phyloP scores from a whole-genome alignment of 2,329 filamentous ascomycete genomes.

The Diaporthe sp. region DNA sequence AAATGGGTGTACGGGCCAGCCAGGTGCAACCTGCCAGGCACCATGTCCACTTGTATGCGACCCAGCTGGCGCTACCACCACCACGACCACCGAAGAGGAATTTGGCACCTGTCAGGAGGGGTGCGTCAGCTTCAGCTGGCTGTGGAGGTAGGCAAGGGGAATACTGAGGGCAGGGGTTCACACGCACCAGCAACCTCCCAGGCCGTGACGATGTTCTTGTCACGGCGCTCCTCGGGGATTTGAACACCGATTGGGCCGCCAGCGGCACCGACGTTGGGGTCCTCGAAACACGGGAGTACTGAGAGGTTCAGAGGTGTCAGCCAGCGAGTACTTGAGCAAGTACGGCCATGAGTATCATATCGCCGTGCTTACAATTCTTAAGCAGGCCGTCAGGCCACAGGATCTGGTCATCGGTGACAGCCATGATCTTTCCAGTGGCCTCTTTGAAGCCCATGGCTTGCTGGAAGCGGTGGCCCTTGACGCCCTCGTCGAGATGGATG shows the following conservation, averaged over 20 bases:
- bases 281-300: slow-evolving; percentile 33
- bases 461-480: slow-evolving; percentile 28
- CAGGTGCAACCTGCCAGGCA: slow-evolving; percentile 34
- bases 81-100: slow-evolving; percentile 31
- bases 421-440: slow-evolving; percentile 31
- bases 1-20: slow-evolving; percentile 27
- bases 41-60: slow-evolving; percentile 32
- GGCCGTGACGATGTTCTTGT: neutral
- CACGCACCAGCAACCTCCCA: slow-evolving; percentile 36
- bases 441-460: slow-evolving; percentile 23
- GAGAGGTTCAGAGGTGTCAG: neutral
- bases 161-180: too few species aligned
- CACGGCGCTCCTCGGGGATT: slow-evolving; percentile 21
- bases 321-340: too few species aligned
- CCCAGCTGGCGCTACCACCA: slow-evolving; percentile 16
- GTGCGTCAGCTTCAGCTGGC: neutral
- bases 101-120: slow-evolving; percentile 6
- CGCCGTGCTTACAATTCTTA: slow-evolving; percentile 1
- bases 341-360: neutral
- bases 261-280: slow-evolving; percentile 21
- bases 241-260: slow-evolving; percentile 20
- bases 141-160: neutral
- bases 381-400: slow-evolving; percentile 17
- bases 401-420: slow-evolving; percentile 34
- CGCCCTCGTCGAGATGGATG: slow-evolving; percentile 12